phyloP scores from a whole-genome alignment of 306 rosid genomes.

The Lithocarpus polystachyus region DNA sequence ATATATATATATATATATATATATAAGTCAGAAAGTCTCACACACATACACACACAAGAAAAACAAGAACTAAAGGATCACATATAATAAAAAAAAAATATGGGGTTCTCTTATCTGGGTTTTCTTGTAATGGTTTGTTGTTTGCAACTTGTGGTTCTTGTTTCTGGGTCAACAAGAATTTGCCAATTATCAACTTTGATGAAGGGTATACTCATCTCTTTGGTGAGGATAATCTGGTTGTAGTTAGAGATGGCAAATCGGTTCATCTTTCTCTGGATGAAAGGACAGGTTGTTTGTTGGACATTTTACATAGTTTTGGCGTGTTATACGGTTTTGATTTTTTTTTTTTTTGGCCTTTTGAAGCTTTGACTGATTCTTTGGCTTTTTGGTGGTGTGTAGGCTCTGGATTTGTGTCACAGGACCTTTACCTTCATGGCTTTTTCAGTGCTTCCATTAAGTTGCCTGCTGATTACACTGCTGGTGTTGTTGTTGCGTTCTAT shows the following conservation, averaged over 20 bases:
- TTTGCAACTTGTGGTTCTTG: slow-evolving; percentile 24
- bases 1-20: background rate
- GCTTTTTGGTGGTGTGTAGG: slow-evolving; percentile 40
- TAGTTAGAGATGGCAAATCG: slow-evolving; percentile 70
- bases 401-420: slow-evolving; percentile 95
- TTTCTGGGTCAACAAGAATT: slow-evolving; percentile 41
- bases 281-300: slow-evolving; percentile 56
- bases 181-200: slow-evolving; percentile 68
- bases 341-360: slow-evolving; percentile 7
- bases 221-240: slow-evolving; percentile 67
- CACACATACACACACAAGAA: background rate
- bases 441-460: slow-evolving; percentile 91
- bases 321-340: background rate
- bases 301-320: background rate
- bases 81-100: slow-evolving; percentile 22
- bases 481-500: slow-evolving; percentile 94
- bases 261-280: slow-evolving; percentile 84
- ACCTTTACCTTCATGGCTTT: slow-evolving; percentile 81
- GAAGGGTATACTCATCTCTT: slow-evolving; percentile 81
- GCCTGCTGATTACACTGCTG: slow-evolving; percentile 94
- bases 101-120: slow-evolving; percentile 35
- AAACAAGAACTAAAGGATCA: slow-evolving; percentile 11
- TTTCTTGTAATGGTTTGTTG: slow-evolving; percentile 27
- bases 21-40: background rate
- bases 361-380: background rate